Conservation (phyloP, 179 eudicot species). For the Spergularia azorica region DNA sequence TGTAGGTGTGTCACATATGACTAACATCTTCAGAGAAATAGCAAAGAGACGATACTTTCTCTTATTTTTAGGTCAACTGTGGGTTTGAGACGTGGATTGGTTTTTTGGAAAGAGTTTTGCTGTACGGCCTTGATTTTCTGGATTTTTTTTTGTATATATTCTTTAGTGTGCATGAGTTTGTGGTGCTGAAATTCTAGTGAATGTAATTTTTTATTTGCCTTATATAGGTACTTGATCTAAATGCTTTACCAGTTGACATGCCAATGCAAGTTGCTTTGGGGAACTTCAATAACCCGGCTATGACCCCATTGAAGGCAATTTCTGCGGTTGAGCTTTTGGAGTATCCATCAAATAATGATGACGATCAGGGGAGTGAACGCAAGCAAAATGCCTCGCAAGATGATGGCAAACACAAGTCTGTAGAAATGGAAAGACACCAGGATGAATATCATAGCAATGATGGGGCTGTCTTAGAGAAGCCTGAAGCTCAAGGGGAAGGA, state of each 20-base stretch:
- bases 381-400: constrained; percentile 19
- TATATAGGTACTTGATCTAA: constrained; percentile 38
- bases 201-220: constrained; percentile 6
- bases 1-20: neutral
- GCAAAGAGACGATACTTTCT: neutral
- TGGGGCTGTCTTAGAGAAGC: constrained; percentile 22
- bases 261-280: constrained; percentile 13
- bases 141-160: neutral
- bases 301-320: constrained; percentile 19
- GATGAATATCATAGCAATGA: constrained; percentile 13
- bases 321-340: constrained; percentile 24
- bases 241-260: constrained; percentile 21
- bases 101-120: neutral
- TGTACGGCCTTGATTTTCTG: neutral
- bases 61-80: neutral
- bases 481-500: constrained; percentile 9
- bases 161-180: neutral
- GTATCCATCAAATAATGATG: constrained; percentile 27
- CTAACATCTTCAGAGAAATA: neutral
- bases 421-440: constrained; percentile 21
- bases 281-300: constrained; percentile 20
- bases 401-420: constrained; percentile 15
- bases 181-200: neutral
- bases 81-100: neutral
- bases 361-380: constrained; percentile 23